Base-by-base conservation (phyloP, 2,329 filamentous ascomycete species). In the Trichoderma lentiforme region DNA sequence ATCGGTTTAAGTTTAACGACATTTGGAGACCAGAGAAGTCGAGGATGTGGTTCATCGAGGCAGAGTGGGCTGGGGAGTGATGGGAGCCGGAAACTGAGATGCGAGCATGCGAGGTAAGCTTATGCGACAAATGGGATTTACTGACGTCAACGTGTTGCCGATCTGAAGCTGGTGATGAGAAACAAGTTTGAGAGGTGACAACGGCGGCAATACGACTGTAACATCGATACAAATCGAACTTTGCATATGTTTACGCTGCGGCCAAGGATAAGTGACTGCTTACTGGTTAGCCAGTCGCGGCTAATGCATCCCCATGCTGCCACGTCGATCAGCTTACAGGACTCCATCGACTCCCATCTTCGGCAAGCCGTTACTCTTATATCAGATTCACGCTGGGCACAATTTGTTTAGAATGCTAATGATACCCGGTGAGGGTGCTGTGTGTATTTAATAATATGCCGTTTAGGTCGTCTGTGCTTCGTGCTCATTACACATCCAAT, bases 11-110 rank as follows among this genome's bases (percentile, higher is more conserved):
- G 18, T 51, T 74, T 5, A 71, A 71, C 8, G 61, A 43, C n/a
- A 65, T 74, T n/a, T 74, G 73, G 73, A 71, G 36, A 51, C 73
- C 72, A 15, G 73, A 72, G 58, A 74, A 73, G 39, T 73, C 70
- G 28, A 71, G 73, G n/a, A 74, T 74, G 73, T 73, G 70, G 73
- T 73, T 74, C 71, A 51, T 74, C 15, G 73, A 74, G 21, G 72
- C 70, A 0, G 71, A 73, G 28, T 74, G 73, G 72, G 36, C 47
- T 14, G 72, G 60, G n/a, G 66, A 70, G 56, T 60, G 60, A 63
- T 43, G 24, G 30, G 4, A 9, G n/a, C 18, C 18, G 18, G 32
- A 15, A 62, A 53, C 11, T 53, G 21, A 21, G 21, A 12, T 28
- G 32, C 43, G 5, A 56, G 24, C 11, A 12, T 28, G 32, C 43